These are phyloP conservation scores for Sonneratia caseolaris DNA, from an alignment of 345 rosid species.

Conservation along the genomic window DNA sequence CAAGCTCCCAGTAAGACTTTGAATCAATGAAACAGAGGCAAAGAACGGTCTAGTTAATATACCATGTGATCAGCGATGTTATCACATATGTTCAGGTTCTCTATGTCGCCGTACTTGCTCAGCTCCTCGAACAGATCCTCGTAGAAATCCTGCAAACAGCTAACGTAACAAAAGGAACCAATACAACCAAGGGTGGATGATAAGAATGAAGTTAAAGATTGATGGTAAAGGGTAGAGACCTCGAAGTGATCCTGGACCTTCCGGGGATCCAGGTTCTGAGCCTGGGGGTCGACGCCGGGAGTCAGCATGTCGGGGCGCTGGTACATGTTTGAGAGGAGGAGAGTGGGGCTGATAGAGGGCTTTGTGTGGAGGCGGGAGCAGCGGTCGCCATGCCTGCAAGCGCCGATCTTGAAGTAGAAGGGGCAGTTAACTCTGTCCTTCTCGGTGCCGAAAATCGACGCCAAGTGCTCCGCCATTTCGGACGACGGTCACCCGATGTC, in stretches of 20 bases:
- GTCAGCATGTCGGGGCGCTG: slow-evolving; percentile 54
- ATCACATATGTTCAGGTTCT: slow-evolving; percentile 45
- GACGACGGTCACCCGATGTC: slow-evolving; percentile 2
- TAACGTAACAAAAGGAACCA: neutral
- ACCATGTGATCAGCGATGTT: slow-evolving; percentile 59
- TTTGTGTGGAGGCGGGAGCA: slow-evolving; percentile 59
- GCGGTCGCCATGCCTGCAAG: slow-evolving; percentile 53
- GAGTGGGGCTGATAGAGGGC: slow-evolving; percentile 46
- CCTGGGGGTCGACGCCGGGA: slow-evolving; percentile 38
- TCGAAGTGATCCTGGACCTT: slow-evolving; percentile 48
- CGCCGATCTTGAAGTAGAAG: slow-evolving; percentile 56
- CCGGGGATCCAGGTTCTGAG: slow-evolving; percentile 39
- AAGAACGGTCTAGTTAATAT: neutral
- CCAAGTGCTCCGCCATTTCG: slow-evolving; percentile 45
- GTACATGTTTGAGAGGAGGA: slow-evolving; percentile 54
- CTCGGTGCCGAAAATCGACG: slow-evolving; percentile 57
- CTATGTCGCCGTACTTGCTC: slow-evolving; percentile 41
- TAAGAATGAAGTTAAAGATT: neutral
- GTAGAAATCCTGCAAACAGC: slow-evolving; percentile 26
- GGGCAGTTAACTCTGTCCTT: slow-evolving; percentile 56
- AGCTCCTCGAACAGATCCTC: slow-evolving; percentile 48
- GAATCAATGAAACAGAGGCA: neutral
- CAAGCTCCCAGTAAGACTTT: too few relatives aligned
- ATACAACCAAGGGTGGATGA: neutral
- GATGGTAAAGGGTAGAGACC: slow-evolving; percentile 4